Conservation (phyloP, 495 filamentous ascomycete genomes). For the Aspergillus asperescens region DNA sequence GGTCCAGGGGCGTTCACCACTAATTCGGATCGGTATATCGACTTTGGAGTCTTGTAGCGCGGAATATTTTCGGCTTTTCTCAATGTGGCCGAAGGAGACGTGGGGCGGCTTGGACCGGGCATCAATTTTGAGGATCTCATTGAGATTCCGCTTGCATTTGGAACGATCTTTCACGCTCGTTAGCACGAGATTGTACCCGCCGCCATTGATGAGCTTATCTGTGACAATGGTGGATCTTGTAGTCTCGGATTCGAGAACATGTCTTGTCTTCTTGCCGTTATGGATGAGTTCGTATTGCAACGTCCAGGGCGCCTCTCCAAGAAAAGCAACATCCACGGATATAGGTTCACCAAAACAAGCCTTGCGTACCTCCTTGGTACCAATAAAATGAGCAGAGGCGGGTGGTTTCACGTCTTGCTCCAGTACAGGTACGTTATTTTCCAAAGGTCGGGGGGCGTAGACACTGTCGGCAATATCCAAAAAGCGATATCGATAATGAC, state of each 20-base stretch:
- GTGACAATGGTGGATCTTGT: constrained; percentile 65
- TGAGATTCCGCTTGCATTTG: constrained; percentile 76
- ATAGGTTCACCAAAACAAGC: constrained; percentile 80
- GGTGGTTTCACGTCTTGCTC: constrained; percentile 91
- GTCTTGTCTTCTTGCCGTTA: constrained; percentile 70
- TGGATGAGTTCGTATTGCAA: constrained; percentile 93
- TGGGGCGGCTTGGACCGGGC: constrained; percentile 83
- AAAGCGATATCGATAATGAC: constrained; percentile 83
- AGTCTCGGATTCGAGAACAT: constrained; percentile 56
- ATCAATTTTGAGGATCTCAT: constrained; percentile 73
- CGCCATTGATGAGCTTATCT: constrained; percentile 64
- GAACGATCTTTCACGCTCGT: constrained; percentile 79
- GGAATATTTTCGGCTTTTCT: constrained; percentile 63
- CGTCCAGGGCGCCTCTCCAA: constrained; percentile 80
- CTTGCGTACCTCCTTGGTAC: constrained; percentile 46
- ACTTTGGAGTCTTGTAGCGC: constrained; percentile 71
- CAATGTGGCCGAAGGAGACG: constrained; percentile 74
- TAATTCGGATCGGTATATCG: constrained; percentile 73
- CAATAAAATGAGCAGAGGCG: constrained; percentile 69
- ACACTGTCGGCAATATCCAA: constrained; percentile 71
- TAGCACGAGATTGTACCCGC: constrained; percentile 80
- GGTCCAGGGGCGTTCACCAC: constrained; percentile 76
- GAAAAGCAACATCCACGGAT: constrained; percentile 62
- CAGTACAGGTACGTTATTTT: constrained; percentile 52
- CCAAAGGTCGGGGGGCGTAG: constrained; percentile 52